Base-by-base conservation (phyloP, 1,139 yeast species). In the Ogataea hybrid region DNA sequence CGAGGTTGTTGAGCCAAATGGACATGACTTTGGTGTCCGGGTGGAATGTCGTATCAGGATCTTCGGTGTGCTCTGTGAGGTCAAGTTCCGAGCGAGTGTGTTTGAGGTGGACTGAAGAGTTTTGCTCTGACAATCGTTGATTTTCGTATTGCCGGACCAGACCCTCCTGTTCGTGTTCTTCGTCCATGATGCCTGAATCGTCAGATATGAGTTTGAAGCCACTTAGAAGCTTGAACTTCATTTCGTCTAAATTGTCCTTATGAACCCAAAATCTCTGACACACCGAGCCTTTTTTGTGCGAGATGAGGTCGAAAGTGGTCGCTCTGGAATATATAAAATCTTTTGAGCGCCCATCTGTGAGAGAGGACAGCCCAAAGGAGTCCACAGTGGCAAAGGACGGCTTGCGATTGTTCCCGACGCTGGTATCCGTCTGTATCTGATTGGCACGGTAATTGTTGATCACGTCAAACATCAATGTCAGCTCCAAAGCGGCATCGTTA, bases 401-500 rank as follows among this genome's bases (percentile, higher is more conserved):
- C 23, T 52, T 44, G 42, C 48, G 45, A 20, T 46, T 30, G 17
- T 38, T 34, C n/a, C 28, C 23, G 5, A 16, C 6, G 14, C 23
- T 22, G 10, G 37, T 4, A 12, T 11, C 28, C 14, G 12, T 18
- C 21, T 6, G n/a, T 32, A 35, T 34, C 12, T 44, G 47, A 20
- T 51, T 35, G 6, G 41, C 39, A 25, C 38, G 44, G 30, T 54
- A 57, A 22, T 53, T 52, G 37, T 59, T 57, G 17, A 78, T 51
- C 6, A 77, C 70, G 48, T 79, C 82, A 48, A 76, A 74, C 35
- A 82, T 66, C 43, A 79, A 52, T 2, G 90, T 77, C 38, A 85
- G 67, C 52, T 82, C 86, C 25, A 77, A 57, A 25, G 90, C 79
- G 39, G 82, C 71, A 10, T 79, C 75, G 21, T 84, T 75, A 39